Evolutionary conservation across 768 basidiomycete genomes (phyloP).

Genomic region (Lactifluus piperatus): DNA sequence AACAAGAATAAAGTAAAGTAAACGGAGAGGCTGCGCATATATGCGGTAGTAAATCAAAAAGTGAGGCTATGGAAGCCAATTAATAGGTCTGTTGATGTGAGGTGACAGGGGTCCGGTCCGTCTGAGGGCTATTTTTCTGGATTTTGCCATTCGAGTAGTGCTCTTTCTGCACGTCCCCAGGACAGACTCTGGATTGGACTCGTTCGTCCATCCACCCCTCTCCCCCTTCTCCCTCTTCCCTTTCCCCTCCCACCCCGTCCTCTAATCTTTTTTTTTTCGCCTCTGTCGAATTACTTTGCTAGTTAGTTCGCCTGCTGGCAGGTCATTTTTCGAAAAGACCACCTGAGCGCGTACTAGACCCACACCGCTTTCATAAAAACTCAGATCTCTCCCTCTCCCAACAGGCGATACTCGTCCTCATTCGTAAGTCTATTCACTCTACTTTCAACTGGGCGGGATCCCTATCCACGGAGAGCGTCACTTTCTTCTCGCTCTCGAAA

Average conservation of each 20-base stretch:
- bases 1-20: not conserved
- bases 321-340: slow-evolving; percentile 23
- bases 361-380: slow-evolving; percentile 13
- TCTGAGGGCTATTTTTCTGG: not conserved
- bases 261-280: slow-evolving; percentile 5
- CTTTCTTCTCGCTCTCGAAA: not conserved
- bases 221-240: not conserved
- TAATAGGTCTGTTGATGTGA: not conserved
- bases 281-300: slow-evolving; percentile 20
- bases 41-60: not conserved
- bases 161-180: slow-evolving; percentile 16
- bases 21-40: not conserved
- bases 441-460: not conserved
- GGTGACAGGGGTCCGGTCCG: not conserved
- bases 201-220: slow-evolving; percentile 14
- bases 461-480: not conserved
- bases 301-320: slow-evolving; percentile 24
- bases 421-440: slow-evolving; percentile 14
- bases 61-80: too few species aligned
- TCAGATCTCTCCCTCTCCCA: slow-evolving; percentile 15
- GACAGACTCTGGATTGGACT: slow-evolving; percentile 21
- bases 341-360: slow-evolving; percentile 14
- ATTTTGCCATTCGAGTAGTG: not conserved
- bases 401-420: slow-evolving; percentile 16
- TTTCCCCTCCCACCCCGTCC: not conserved